Base-by-base conservation (phyloP, 106 monocot genomes). In the Chionographis japonica region DNA sequence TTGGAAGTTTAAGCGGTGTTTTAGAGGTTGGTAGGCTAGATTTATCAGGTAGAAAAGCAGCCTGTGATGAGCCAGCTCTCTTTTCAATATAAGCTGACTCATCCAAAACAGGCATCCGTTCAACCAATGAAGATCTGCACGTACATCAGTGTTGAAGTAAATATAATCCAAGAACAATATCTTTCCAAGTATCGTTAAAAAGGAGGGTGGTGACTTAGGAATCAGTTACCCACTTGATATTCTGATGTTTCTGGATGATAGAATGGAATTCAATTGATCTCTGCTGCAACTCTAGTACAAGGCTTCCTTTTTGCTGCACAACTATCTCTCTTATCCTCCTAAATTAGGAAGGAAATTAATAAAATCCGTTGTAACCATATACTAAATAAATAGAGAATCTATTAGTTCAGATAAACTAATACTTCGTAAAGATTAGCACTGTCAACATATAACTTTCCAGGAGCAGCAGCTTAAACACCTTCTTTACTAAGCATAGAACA, bases 191-290 rank as follows among this genome's bases (percentile, higher is more conserved):
- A 27, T 27, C 27, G 27, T 27, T 27, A 27, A 63, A 56, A 38
- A 43, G 18, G 19, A 15, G 19, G 39, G 58, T 52, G 37, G 7
- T 41, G 39, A 8, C 12, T 55, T 36, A 63, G 40, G n/a, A 64
- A 56, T 37, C 37, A 15, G 49, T 69, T 37, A 70, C 69, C 19
- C 59, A 93, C 98, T 79, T 93, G 57, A 99, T 93, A 68, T 68
- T 79, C 56, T 87, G 79, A 85, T 99, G 93, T 62, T 83, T 93
- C 68, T 88, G 87, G 60, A 99, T 87, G 42, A 99, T 90, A 51
- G 87, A 83, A 60, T 77, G 79, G 67, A 99, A 99, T 68, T 99
- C 98, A 67, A 93, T 86, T 62, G 98, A 93, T 93, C 98, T 85
- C 76, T 99, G 98, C 68, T 99, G 98, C 71, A 99, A 72, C 68